Base-by-base conservation (phyloP, 306 rosid genomes). In the Quercus suber region DNA sequence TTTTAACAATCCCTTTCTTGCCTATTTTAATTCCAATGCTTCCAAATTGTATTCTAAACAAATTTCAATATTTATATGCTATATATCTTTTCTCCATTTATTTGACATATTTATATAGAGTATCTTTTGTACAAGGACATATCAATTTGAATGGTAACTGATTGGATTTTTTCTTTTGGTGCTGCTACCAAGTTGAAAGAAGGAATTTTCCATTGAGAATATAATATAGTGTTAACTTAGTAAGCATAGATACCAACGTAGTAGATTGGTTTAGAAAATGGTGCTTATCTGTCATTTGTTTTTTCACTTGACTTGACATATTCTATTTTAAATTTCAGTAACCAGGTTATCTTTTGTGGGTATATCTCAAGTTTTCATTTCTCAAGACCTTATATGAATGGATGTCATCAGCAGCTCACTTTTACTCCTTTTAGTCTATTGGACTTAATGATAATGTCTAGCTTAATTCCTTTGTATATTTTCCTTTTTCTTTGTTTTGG, bases 1-100 rank as follows among this genome's bases (percentile, higher is more conserved):
- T 75, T 86, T 86, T 37, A 41, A 63, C 78, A 79, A 74, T 74
- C 76, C 76, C 69, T 75, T 78, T 49, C 6, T 63, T 12, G 41
- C 19, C 9, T 25, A 28, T 63, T 60, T 37, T 4, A 31, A 33
- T 8, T 10, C 69, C 31, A 57, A 74, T 41, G 18, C 51, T 78
- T 65, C 35, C 4, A 2, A 63, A 18, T 64, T 6, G 58, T 61
- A 61, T 19, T 41, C 51, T 80, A 45, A 35, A 69, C 10, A 20
- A 33, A 51, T 4, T 17, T 20, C 51, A 20, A 30, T 63, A 4
- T 61, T 60, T 21, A 3, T 49, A 1, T 65, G 15, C n/a, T 41
- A 7, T 41, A 7, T 41, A 41, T 49, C 20, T 69, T 61, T 28
- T 14, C 19, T 12, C 53, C 53, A 28, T 71, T 33, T 78, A n/a